These are phyloP conservation scores for Blastomyces percursus DNA, from an alignment of 2,329 filamentous ascomycete species.

Conservation along the genomic window DNA sequence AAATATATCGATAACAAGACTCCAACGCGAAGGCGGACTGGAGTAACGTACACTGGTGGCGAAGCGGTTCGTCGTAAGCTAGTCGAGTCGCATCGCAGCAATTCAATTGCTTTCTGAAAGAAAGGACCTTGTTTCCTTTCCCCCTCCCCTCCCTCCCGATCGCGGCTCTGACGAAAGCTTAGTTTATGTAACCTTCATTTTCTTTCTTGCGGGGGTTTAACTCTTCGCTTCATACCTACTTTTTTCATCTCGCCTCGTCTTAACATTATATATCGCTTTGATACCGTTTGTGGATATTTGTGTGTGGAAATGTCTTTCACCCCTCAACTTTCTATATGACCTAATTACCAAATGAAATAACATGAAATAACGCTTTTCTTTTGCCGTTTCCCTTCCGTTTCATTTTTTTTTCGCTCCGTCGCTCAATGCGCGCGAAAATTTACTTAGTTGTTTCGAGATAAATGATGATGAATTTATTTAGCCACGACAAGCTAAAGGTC, in stretches of 20 bases:
- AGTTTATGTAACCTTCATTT: neutral
- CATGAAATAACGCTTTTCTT: neutral
- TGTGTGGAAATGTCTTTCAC: neutral
- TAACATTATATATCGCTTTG: neutral
- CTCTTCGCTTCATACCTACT: neutral
- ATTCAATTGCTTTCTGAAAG: constrained; percentile 27
- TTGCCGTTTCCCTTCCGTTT: neutral
- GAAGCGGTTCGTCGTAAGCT: constrained; percentile 36
- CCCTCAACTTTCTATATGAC: neutral
- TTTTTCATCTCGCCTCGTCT: no score
- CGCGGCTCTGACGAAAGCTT: neutral
- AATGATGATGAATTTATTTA: no score
- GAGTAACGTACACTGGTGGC: constrained; percentile 27
- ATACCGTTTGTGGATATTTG: neutral
- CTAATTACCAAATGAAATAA: neutral
- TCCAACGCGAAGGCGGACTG: constrained; percentile 32
- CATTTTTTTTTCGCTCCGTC: neutral
- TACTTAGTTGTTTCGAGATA: no score
- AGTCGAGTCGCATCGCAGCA: constrained; percentile 33
- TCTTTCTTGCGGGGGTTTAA: neutral
- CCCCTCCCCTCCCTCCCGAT: no score
- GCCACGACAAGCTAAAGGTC: no score
- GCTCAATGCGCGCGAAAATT: neutral
- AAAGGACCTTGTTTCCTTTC: neutral
- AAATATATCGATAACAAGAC: constrained; percentile 31